Conservation (phyloP, 2,329 filamentous ascomycete genomes). For the Stagonosporopsis vannaccii region DNA sequence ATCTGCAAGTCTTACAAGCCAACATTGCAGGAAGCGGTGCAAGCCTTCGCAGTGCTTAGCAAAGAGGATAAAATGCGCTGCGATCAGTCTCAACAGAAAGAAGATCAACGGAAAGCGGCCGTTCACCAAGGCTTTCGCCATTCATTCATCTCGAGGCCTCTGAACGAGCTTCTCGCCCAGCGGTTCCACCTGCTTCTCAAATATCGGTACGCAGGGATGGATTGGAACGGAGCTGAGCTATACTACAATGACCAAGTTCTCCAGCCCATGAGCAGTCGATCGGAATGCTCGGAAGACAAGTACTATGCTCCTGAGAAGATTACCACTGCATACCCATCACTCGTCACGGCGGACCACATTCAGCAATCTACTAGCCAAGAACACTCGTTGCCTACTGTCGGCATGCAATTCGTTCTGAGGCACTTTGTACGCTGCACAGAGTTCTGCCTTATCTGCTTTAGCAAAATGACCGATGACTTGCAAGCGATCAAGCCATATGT, state of each 20-base stretch:
- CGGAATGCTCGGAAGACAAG: conserved; percentile 47
- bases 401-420: conserved; percentile 78
- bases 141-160: conserved; percentile 74
- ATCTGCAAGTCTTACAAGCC: conserved; percentile 78
- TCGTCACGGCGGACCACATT: conserved; percentile 62
- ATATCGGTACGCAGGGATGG: conserved; percentile 62
- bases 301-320: conserved; percentile 49
- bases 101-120: conserved; percentile 23
- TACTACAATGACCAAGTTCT: conserved; percentile 59
- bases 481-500: conserved; percentile 77
- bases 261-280: conserved; percentile 32
- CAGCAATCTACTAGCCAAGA: conserved; percentile 36
- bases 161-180: conserved; percentile 72
- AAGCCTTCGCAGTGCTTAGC: conserved; percentile 57
- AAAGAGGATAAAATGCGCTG: conserved; percentile 41
- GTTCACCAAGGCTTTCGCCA: conserved; percentile 55
- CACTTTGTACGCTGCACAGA: conserved; percentile 83
- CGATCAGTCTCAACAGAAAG: conserved; percentile 28
- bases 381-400: conserved; percentile 63
- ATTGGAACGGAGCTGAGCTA: conserved; percentile 73
- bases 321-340: conserved; percentile 49
- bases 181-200: conserved; percentile 70
- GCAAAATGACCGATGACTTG: conserved; percentile 68
- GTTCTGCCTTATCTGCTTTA: conserved; percentile 87
- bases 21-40: conserved; percentile 60